Percentiles rank a stretch among this genome's conserved stretches.
Evolutionary conservation across 495 filamentous ascomycete genomes (phyloP).

Genomic region (Hypoxylon rickii): DNA sequence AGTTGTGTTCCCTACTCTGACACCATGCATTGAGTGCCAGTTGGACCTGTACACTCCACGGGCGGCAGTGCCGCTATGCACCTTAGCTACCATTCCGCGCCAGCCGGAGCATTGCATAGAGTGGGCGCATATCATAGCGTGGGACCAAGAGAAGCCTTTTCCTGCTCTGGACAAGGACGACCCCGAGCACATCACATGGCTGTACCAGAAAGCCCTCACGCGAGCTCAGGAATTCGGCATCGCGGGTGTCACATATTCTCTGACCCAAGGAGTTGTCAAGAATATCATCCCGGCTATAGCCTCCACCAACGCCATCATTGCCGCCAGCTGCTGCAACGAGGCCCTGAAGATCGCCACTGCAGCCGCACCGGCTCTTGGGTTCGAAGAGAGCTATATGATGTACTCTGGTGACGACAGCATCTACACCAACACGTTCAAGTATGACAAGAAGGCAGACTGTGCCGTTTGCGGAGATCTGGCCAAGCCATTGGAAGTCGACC

Average conservation of each 20-base stretch:
- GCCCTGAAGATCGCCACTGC: slow-evolving; percentile 90
- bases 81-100: slow-evolving; percentile 92
- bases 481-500: slow-evolving; percentile 70
- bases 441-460: slow-evolving; percentile 89
- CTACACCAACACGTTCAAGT: slow-evolving; percentile 96
- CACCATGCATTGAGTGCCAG: slow-evolving; percentile 97
- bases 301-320: slow-evolving; percentile 95
- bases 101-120: slow-evolving; percentile 99
- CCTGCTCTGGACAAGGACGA: slow-evolving; percentile 88
- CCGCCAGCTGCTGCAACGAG: slow-evolving; percentile 93
- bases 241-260: slow-evolving; percentile 88
- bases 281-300: slow-evolving; percentile 99
- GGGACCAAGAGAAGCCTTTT: slow-evolving; percentile 66
- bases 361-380: slow-evolving; percentile 73
- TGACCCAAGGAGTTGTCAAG: slow-evolving; percentile 97
- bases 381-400: slow-evolving; percentile 94
- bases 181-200: slow-evolving; percentile 95
- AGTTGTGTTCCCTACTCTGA: slow-evolving; percentile 89
- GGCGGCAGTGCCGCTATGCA: slow-evolving; percentile 93
- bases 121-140: slow-evolving; percentile 88
- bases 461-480: slow-evolving; percentile 89
- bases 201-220: slow-evolving; percentile 81
- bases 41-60: slow-evolving; percentile 96
- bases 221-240: slow-evolving; percentile 91
- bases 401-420: slow-evolving; percentile 94